These are phyloP conservation scores for Naumovozyma baii DNA, from an alignment of 805 yeast species.

Conservation along the genomic window DNA sequence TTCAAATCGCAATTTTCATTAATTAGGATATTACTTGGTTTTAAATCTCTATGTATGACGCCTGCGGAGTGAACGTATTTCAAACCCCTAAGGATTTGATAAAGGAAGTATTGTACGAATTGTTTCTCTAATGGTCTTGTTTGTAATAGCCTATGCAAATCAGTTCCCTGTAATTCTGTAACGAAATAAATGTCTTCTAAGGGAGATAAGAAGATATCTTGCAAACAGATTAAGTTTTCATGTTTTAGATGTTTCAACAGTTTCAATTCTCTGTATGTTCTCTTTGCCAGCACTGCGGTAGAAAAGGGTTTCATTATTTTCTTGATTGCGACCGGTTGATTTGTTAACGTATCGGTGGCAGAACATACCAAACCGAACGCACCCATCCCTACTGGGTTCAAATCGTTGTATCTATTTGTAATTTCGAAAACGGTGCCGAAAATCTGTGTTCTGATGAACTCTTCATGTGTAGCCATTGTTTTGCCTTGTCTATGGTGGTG, in stretches of 20 bases:
- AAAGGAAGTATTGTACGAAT: slow-evolving; percentile 91
- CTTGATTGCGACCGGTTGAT: slow-evolving; percentile 91
- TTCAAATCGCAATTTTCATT: slow-evolving; percentile 87
- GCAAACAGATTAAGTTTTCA: slow-evolving; percentile 86
- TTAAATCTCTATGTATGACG: slow-evolving; percentile 80
- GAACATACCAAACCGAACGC: slow-evolving; percentile 98
- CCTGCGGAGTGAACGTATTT: slow-evolving; percentile 90
- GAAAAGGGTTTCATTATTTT: slow-evolving; percentile 96
- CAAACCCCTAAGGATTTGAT: slow-evolving; percentile 84
- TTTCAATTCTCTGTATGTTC: slow-evolving; percentile 93
- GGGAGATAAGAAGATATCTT: slow-evolving; percentile 90
- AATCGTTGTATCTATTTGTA: slow-evolving; percentile 78
- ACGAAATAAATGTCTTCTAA: slow-evolving; percentile 93
- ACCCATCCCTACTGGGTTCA: slow-evolving; percentile 99
- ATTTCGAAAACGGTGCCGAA: slow-evolving; percentile 94
- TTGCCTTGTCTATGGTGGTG: background rate
- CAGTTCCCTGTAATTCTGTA: slow-evolving; percentile 95
- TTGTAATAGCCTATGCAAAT: slow-evolving; percentile 80
- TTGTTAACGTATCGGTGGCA: slow-evolving; percentile 83
- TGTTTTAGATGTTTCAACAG: slow-evolving; percentile 86
- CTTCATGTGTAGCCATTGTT: slow-evolving; percentile 33
- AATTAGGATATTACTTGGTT: slow-evolving; percentile 75
- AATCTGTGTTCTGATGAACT: slow-evolving; percentile 64
- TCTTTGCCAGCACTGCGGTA: slow-evolving; percentile 87
- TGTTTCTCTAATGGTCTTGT: slow-evolving; percentile 92